Evolutionary conservation across 257 asterid genomes (phyloP), one percentile per base, ranked within the genome.

Genomic region (Voacanga thouarsii): DNA sequence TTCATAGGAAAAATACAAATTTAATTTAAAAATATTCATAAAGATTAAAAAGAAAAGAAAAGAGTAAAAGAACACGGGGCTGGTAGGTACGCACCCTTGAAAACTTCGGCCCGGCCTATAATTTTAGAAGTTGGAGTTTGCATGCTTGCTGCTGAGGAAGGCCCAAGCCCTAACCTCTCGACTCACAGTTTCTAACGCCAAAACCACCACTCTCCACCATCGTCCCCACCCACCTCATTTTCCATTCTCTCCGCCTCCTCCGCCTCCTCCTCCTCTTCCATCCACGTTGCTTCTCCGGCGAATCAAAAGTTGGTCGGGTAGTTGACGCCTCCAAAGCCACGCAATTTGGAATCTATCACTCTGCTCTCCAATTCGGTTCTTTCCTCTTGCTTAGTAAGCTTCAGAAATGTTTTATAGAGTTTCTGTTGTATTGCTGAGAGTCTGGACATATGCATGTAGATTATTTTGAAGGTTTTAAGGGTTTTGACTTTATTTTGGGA

Each of bases 131-230:
- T 60, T 6, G 26, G 19, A 37, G 5, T 24, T 9, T 12, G 57
- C 69, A 61, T 53, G 63, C 37, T 33, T 33, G 37, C 39, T 7
- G 66, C 21, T 26, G 71, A 53, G 43, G 75, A 24, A 37, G 80
- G 80, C 83, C 83, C 80, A 80, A 65, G 65, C 65, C 79, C 76
- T 65, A 70, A 75, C 30, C 64, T 74, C 76, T 73, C 51, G 55
- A 60, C 39, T 30, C 57, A 26, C 24, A 30, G 69, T 64, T 43
- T 51, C 78, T 41, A 75, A 75, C 83, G 79, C 81, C 61, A 77
- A 39, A 68, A 9, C 49, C 74, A 50, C 72, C 75, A 28, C 37
- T 59, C 75, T 53, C 72, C 77, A 33, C 83, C 72, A 74, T 44
- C 78, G 50, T 75, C 69, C 72, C 23, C 65, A 28, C 23, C 56